These are phyloP conservation scores for Conticribra guillardii DNA, from an alignment of 108 stramenopile species.

Conservation along the genomic window DNA sequence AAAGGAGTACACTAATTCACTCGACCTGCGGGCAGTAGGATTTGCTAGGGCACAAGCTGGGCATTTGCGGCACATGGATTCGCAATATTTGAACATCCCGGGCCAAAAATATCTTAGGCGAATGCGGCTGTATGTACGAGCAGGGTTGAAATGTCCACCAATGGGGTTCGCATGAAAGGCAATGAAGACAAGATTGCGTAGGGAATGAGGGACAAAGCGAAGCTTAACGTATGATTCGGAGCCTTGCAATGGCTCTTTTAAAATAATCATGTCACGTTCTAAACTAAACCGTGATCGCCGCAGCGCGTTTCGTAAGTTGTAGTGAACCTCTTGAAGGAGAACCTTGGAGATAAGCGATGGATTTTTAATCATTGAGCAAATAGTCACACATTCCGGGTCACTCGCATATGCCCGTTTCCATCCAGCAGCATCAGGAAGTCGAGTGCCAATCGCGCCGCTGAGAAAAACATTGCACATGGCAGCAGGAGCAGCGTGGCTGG, in stretches of 20 bases:
- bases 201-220: not conserved
- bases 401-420: not conserved
- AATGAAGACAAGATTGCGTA: slow-evolving; percentile 11
- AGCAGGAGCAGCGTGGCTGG: not conserved
- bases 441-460: not conserved
- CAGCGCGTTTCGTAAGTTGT: not conserved
- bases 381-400: not conserved
- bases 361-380: not conserved
- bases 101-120: slow-evolving; percentile 25
- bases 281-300: not conserved
- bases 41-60: slow-evolving; percentile 14
- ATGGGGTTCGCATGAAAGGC: slow-evolving; percentile 29
- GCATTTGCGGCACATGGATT: not conserved
- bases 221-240: not conserved
- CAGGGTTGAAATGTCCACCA: slow-evolving; percentile 13
- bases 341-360: not conserved
- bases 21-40: not conserved
- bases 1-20: slow-evolving; percentile 5
- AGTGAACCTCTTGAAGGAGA: not conserved
- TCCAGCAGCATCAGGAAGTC: not conserved
- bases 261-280: not conserved
- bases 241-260: not conserved
- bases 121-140: slow-evolving; percentile 5
- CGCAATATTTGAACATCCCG: slow-evolving; percentile 5
- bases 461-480: not conserved